Evolutionary conservation across 495 filamentous ascomycete species (phyloP), one percentile per base, ranked within the genome.

Genomic region (Lophiostoma macrostomum): DNA sequence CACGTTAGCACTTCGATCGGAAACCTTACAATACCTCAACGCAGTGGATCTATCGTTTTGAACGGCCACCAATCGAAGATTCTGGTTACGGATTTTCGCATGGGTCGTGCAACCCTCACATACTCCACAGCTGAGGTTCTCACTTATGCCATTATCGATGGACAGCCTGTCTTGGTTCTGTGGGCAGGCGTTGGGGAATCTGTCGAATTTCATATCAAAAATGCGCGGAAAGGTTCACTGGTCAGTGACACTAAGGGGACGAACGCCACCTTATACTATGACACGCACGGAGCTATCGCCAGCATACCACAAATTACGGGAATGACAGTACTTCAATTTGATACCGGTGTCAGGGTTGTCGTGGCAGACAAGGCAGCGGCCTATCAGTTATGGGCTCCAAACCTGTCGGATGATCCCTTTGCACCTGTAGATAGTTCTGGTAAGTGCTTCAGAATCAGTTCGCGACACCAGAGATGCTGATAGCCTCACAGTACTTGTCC

Each of bases 51-150:
- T 2, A 70, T 80, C 41, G 62, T 71, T 5, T 70, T 84, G 14
- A 80, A 80, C 58, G 80, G 80, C 3, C 74, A 79, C 19, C 76
- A 81, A 45, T 74, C 78, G 10, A 83, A 84, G 67, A 82, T 84
- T 30, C 44, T 81, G 19, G 74, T 80, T 4, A 82, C 80, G 0
- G 80, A 83, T 54, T 83, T 80, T 53, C 62, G 46, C 2, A 73
- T 83, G 27, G 79, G 75, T 1, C 61, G 65, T 7, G 61, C 75
- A 35, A 78, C 62, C 12, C 60, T 84, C 7, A 68, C 82, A 1
- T 84, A 84, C 60, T 81, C 80, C 1, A 82, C 80, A 4, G 78
- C 80, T 0, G 80, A 84, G 40, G 69, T 84, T 8, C 56, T 82
- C 12, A 81, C 79, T 4, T 76, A 77, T 38, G 64, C 73, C 0